phyloP scores from a whole-genome alignment of 164 flowering plant genomes.

The Stephania yunnanensis region DNA sequence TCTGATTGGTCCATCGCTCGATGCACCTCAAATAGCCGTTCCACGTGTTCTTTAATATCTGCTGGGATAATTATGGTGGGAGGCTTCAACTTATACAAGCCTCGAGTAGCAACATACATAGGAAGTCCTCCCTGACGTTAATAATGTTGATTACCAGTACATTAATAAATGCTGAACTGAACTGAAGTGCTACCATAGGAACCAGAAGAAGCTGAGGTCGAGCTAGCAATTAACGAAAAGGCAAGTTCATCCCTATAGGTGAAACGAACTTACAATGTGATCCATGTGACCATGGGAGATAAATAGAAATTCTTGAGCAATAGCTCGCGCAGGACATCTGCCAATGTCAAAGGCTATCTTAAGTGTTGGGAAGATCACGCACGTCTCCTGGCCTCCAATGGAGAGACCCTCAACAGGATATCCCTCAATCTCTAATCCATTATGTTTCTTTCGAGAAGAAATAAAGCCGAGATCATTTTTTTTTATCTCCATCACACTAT shows the following conservation, averaged over 20 bases:
- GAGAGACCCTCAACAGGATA: conserved; percentile 70
- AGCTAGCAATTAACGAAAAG: too few species aligned
- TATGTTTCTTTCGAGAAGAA: conserved; percentile 18
- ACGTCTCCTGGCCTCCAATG: conserved; percentile 94
- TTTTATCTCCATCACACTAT: too few species aligned
- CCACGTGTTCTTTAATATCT: conserved; percentile 58
- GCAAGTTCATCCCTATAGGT: too few species aligned
- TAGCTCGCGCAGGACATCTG: conserved; percentile 81
- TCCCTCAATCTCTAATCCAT: conserved; percentile 44
- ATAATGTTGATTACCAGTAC: not conserved
- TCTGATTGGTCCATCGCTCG: conserved; percentile 76
- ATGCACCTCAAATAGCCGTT: conserved; percentile 71
- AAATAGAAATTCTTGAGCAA: conserved; percentile 77
- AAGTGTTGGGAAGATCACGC: conserved; percentile 76
- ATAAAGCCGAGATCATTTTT: not conserved
- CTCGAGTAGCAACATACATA: conserved; percentile 95
- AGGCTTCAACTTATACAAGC: conserved; percentile 66
- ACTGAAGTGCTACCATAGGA: too few species aligned
- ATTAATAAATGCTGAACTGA: not conserved
- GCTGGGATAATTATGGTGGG: conserved; percentile 80
- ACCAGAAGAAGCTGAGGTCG: too few species aligned
- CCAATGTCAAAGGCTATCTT: conserved; percentile 87
- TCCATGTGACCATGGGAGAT: conserved; percentile 98
- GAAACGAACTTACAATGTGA: conserved; percentile 52
- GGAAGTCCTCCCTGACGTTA: conserved; percentile 78